Evolutionary conservation across 352 stramenopile genomes (phyloP), one percentile per base, ranked within the genome.

Genomic region (Phytophthora pini): DNA sequence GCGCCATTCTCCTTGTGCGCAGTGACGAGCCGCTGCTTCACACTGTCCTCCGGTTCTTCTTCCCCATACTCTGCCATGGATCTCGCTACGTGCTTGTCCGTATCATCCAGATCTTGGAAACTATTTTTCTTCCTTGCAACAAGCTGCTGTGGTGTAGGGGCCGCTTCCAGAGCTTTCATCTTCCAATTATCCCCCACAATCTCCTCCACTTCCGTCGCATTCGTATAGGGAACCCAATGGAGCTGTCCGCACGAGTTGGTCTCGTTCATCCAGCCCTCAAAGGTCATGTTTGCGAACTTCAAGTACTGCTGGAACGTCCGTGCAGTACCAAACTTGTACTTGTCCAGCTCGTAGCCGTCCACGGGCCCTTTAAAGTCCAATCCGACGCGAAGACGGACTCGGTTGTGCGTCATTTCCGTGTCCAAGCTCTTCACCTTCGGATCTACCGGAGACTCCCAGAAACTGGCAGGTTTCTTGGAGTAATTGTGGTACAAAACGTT

Each of bases 401-500:
- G 80, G 52, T 88, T 88, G 38, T 79, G 61, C 31, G 70, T 75
- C 64, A 80, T 80, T 38, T 87, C 76, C 3, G 54, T 72, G 54
- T 88, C 77, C 5, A 82, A 45, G 5, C 41, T 45, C 34, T 80
- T 82, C 34, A 66, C 44, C 0, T 32, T 36, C n/a, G 57, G 53
- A 50, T 86, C 77, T 5, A 84, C 71, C 10, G 69, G 65, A 32
- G 82, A 70, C 6, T 87, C 56, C 48, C 82, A 80, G 50, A 87
- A 88, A 27, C 70, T 70, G 29, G 76, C 74, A 4, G 80, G 78
- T 26, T 88, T 81, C 53, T 74, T 76, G 5, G 78, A 85, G 65
- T 89, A 89, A 57, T 89, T 88, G 70, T 89, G 80, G 64, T 88
- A 89, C 41, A 89, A 45, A 31, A 88, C 77, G 17, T 70, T 82